These are phyloP conservation scores for Alternaria consortialis DNA, from an alignment of 2,329 filamentous ascomycete species.

Conservation along the genomic window DNA sequence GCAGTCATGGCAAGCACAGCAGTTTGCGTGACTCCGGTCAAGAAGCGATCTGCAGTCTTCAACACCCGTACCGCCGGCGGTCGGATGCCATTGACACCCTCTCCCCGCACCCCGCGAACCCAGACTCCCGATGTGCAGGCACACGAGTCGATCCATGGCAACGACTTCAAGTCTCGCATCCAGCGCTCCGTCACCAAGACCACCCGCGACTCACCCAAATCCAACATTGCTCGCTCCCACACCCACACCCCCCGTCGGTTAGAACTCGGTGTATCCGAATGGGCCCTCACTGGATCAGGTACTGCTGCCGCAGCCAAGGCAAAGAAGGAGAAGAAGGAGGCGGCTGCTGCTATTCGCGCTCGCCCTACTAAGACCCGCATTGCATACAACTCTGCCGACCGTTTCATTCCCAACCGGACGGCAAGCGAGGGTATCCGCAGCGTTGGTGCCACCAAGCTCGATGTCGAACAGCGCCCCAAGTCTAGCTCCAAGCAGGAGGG, in stretches of 20 bases:
- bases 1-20: constrained; percentile 79
- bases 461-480: constrained; percentile 68
- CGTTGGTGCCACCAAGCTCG: constrained; percentile 82
- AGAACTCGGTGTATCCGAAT: constrained; percentile 92
- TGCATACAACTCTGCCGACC: constrained; percentile 76
- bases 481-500: constrained; percentile 73
- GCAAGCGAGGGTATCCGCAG: constrained; percentile 90
- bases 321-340: constrained; percentile 49
- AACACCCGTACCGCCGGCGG: constrained; percentile 91
- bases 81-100: constrained; percentile 93
- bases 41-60: constrained; percentile 94
- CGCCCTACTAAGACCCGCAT: constrained; percentile 51
- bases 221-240: constrained; percentile 81
- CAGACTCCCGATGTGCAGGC: constrained; percentile 56
- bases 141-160: constrained; percentile 75
- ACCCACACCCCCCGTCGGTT: constrained; percentile 79
- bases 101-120: constrained; percentile 71
- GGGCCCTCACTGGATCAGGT: constrained; percentile 86
- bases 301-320: constrained; percentile 51
- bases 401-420: constrained; percentile 93
- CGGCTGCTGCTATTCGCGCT: constrained; percentile 34
- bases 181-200: constrained; percentile 73
- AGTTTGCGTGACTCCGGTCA: constrained; percentile 84
- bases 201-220: constrained; percentile 88
- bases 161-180: constrained; percentile 81